A percentile compares a stretch with the other conserved stretches of the same genome.
These are phyloP conservation scores for Lactifluus piperatus DNA, from an alignment of 768 basidiomycete species.

Conservation along the genomic window DNA sequence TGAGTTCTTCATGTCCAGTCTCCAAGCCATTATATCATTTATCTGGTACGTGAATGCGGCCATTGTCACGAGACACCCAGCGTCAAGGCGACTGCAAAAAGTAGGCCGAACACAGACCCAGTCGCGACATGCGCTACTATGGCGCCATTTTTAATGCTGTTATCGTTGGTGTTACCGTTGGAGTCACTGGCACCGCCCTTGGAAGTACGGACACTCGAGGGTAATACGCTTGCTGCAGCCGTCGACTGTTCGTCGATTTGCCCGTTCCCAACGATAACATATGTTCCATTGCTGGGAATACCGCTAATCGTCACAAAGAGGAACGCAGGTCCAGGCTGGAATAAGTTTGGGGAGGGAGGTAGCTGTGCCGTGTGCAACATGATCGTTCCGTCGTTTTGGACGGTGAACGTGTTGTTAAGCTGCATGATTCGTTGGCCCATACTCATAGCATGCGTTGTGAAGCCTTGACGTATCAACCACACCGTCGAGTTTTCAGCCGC, in stretches of 20 bases:
- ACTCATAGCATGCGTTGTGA: conserved; percentile 80
- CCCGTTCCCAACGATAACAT: conserved; percentile 73
- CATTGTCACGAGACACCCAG: background rate
- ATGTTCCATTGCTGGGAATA: conserved; percentile 25
- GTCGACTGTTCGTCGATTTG: conserved; percentile 62
- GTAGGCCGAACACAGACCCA: background rate
- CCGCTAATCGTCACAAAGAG: conserved; percentile 78
- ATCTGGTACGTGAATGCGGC: too few species aligned
- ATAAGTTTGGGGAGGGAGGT: conserved; percentile 73
- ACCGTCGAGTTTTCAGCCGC: conserved; percentile 70
- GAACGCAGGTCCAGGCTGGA: conserved; percentile 84
- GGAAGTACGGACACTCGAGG: conserved; percentile 34
- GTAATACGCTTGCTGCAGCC: conserved; percentile 36
- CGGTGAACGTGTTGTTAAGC: conserved; percentile 78
- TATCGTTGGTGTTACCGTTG: background rate
- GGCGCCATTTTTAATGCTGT: background rate
- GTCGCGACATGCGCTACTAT: background rate
- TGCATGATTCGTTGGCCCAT: conserved; percentile 78
- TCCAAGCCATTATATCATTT: too few species aligned
- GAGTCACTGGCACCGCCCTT: background rate
- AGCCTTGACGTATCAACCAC: conserved; percentile 74
- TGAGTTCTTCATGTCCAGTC: too few species aligned
- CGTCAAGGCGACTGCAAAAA: background rate
- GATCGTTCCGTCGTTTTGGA: conserved; percentile 65
- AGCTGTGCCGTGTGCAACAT: conserved; percentile 73